A percentile compares a stretch with the other conserved stretches of the same genome.
These are phyloP conservation scores for Trichophyton simii DNA, from an alignment of 2,329 filamentous ascomycete species.

Conservation along the genomic window DNA sequence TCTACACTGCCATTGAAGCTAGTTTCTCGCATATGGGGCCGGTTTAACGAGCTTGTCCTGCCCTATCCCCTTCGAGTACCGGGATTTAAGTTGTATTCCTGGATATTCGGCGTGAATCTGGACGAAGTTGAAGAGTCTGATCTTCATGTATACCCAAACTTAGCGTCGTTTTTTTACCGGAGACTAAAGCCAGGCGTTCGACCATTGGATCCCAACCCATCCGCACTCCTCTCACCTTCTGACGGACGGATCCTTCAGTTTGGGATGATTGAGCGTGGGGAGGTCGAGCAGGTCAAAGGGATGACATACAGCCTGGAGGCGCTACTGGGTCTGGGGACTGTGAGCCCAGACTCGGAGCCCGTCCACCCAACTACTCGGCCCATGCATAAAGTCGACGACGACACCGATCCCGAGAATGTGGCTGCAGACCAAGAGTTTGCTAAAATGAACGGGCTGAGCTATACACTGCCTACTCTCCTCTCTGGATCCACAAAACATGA, in stretches of 20 bases:
- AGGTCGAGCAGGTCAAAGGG: conserved; percentile 97
- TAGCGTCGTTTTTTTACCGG: conserved; percentile 95
- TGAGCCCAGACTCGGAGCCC: conserved; percentile 27
- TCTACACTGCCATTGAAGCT: conserved; percentile 85
- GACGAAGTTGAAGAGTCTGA: conserved; percentile 80
- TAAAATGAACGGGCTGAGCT: conserved; percentile 84
- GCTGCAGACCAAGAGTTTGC: conserved; percentile 85
- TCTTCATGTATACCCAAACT: conserved; percentile 78
- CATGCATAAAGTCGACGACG: conserved; percentile 13
- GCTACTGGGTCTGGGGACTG: conserved; percentile 57
- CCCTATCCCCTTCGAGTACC: conserved; percentile 79
- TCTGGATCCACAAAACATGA: conserved; percentile 49
- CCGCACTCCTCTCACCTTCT: conserved; percentile 72
- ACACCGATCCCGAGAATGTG: conserved; percentile 50
- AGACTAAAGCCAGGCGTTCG: conserved; percentile 78
- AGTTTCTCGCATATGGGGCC: conserved; percentile 76
- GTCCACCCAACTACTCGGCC: conserved; percentile 25
- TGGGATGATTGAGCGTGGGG: conserved; percentile 78
- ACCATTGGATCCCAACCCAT: conserved; percentile 67
- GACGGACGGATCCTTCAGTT: conserved; percentile 89
- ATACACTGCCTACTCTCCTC: conserved; percentile 77
- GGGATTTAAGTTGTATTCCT: conserved; percentile 84
- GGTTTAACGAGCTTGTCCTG: conserved; percentile 78
- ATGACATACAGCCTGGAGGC: conserved; percentile 96
- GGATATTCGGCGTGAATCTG: conserved; percentile 80